phyloP scores from a whole-genome alignment of 2,329 filamentous ascomycete species.

The Kalaharituber pfeilii region DNA sequence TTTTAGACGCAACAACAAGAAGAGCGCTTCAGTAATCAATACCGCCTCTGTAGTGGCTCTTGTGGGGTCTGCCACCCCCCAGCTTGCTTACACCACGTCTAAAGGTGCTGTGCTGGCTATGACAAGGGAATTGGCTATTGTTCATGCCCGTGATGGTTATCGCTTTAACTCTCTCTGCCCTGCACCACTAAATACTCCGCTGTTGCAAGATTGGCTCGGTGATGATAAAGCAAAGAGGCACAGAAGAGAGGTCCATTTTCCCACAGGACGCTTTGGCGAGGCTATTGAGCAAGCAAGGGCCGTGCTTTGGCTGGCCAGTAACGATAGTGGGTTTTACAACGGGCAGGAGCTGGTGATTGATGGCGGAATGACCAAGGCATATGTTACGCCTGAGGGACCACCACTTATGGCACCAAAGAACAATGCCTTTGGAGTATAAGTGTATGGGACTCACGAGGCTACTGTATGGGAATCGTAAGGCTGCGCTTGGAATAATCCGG shows the following conservation, averaged over 20 bases:
- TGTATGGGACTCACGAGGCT: too few species aligned
- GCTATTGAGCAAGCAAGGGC: slow-evolving; percentile 86
- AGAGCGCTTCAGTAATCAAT: slow-evolving; percentile 70
- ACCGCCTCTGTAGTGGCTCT: slow-evolving; percentile 78
- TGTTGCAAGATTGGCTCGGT: slow-evolving; percentile 85
- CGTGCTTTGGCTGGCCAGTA: slow-evolving; percentile 70
- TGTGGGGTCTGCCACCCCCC: slow-evolving; percentile 70
- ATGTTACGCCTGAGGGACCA: slow-evolving; percentile 51
- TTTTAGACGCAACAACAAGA: slow-evolving; percentile 64
- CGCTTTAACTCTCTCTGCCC: slow-evolving; percentile 85
- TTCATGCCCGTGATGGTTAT: slow-evolving; percentile 76
- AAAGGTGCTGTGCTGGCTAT: slow-evolving; percentile 84
- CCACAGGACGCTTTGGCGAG: slow-evolving; percentile 72
- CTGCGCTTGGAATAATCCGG: too few species aligned
- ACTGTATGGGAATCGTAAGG: too few species aligned
- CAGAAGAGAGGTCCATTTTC: slow-evolving; percentile 78
- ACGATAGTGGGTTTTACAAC: slow-evolving; percentile 80
- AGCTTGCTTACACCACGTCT: slow-evolving; percentile 82
- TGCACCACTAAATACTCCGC: slow-evolving; percentile 76
- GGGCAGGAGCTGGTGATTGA: slow-evolving; percentile 88
- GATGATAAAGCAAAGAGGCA: slow-evolving; percentile 66
- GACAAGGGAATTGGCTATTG: slow-evolving; percentile 78
- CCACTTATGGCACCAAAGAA: slow-evolving; percentile 39
- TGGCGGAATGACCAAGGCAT: slow-evolving; percentile 87
- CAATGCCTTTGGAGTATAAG: slow-evolving; percentile 32